Base-by-base conservation (phyloP, 2,329 filamentous ascomycete genomes). In the Fusarium sp. region DNA sequence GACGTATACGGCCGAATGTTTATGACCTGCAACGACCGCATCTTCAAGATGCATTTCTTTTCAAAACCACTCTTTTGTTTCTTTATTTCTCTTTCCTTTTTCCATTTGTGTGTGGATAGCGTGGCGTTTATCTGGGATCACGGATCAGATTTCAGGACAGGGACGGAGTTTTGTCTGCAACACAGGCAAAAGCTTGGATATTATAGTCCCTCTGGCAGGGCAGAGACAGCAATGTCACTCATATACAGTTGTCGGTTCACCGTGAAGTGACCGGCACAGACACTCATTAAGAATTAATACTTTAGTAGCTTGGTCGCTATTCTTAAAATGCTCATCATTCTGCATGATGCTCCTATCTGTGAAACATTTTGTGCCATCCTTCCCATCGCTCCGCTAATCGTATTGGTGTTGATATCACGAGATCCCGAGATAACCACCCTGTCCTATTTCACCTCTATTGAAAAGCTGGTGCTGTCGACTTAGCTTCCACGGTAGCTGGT, bases 401-500 rank as follows among this genome's bases (percentile, higher is more conserved):
- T 45, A 23, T 28, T 28, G 28, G 55, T 20, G 16, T 43, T 28
- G 8, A 40, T 34, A 50, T 30, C 18, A n/a, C 28, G 42, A 30
- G 46, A 32, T 30, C 16, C 25, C 10, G 16, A 51, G n/a, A 25
- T 32, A n/a, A n/a, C 30, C 25, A 46, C 56, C 27, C 23, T 46
- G 18, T 23, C 30, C 18, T 34, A 32, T 41, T 40, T 23, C 20
- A 16, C 16, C 20, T 41, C 20, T 13, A 14, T 14, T 34, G 14
- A 16, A 21, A 32, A 41, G 27, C 23, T 28, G 28, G 13, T 32
- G 16, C 18, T 41, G 7, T 25, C 28, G 30, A 18, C 72, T 82
- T 82, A 93, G 78, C 90, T 93, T 18, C 93, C 93, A 49, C 93
- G 84, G 80, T 96, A 96, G 12, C 92, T 95, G 42, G 91, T 92